These are phyloP conservation scores for Venturia pyrina DNA, from an alignment of 2,329 filamentous ascomycete genomes.

Conservation along the genomic window DNA sequence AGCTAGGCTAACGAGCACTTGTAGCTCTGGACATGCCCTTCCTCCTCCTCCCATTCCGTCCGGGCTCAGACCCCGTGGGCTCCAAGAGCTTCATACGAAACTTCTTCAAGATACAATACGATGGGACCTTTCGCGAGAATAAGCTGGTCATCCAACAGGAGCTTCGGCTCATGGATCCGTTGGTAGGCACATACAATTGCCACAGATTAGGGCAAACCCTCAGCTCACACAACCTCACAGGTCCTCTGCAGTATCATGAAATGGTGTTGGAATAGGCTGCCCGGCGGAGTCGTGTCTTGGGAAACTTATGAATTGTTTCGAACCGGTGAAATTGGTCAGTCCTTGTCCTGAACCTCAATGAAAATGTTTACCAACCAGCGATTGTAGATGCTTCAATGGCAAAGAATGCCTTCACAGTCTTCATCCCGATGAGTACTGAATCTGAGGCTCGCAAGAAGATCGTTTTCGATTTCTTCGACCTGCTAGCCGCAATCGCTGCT, in stretches of 20 bases:
- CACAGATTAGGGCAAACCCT: slow-evolving; percentile 9
- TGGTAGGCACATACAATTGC: slow-evolving; percentile 49
- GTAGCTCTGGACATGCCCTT: slow-evolving; percentile 84
- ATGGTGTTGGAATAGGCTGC: slow-evolving; percentile 95
- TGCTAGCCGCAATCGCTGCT: slow-evolving; percentile 81
- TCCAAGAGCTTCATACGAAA: slow-evolving; percentile 87
- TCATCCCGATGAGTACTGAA: slow-evolving; percentile 88
- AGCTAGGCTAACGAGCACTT: background rate
- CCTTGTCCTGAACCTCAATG: slow-evolving; percentile 11
- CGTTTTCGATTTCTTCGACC: slow-evolving; percentile 93
- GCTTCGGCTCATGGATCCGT: slow-evolving; percentile 82
- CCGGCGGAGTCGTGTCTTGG: slow-evolving; percentile 90
- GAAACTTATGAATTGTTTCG: slow-evolving; percentile 95
- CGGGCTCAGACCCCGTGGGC: slow-evolving; percentile 81
- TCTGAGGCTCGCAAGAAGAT: slow-evolving; percentile 77
- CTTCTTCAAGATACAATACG: slow-evolving; percentile 67
- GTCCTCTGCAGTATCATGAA: slow-evolving; percentile 89
- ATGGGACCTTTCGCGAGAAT: slow-evolving; percentile 29
- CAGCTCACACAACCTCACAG: slow-evolving; percentile 35
- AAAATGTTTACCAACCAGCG: slow-evolving; percentile 1
- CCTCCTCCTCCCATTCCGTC: slow-evolving; percentile 85
- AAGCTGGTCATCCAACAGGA: slow-evolving; percentile 58
- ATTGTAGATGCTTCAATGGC: slow-evolving; percentile 76
- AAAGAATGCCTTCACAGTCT: slow-evolving; percentile 88
- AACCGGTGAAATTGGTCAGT: slow-evolving; percentile 78